These are phyloP conservation scores for Celoporthe dispersa DNA, from an alignment of 2,329 filamentous ascomycete genomes.

Conservation along the genomic window DNA sequence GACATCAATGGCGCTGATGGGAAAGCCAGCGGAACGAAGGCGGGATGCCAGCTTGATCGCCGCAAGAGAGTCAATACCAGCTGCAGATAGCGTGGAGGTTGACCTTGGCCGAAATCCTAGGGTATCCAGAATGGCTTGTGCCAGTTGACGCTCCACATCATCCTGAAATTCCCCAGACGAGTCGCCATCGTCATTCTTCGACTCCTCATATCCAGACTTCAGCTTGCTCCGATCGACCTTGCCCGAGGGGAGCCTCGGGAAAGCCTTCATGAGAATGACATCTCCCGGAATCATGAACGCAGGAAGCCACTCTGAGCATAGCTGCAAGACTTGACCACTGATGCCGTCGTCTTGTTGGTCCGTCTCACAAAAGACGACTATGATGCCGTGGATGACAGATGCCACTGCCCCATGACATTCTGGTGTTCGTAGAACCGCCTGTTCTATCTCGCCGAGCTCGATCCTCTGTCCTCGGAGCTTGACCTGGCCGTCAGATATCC, in stretches of 20 bases:
- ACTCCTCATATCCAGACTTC: conserved; percentile 54
- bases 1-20: conserved; percentile 63
- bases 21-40: conserved; percentile 61
- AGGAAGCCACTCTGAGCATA: conserved; percentile 77
- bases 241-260: conserved; percentile 80
- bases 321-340: conserved; percentile 52
- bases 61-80: conserved; percentile 47
- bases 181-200: conserved; percentile 6
- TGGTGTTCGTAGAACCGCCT: conserved; percentile 64
- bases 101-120: conserved; percentile 37
- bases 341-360: conserved; percentile 44
- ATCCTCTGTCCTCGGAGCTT: conserved; percentile 85
- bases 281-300: conserved; percentile 83
- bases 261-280: conserved; percentile 63
- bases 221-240: conserved; percentile 77
- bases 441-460: conserved; percentile 79
- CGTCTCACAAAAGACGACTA: conserved; percentile 76
- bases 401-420: conserved; percentile 70
- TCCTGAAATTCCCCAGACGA: conserved; percentile 30
- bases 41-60: conserved; percentile 62
- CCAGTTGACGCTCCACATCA: conserved; percentile 42
- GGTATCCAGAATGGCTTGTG: conserved; percentile 36
- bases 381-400: conserved; percentile 65
- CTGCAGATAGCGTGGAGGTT: conserved; percentile 37
- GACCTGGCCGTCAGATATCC: conserved; percentile 79